Evolutionary conservation across 129 eudicot genomes (phyloP), one percentile per base, ranked within the genome.

Genomic region (Centrapalus pauciflorus): DNA sequence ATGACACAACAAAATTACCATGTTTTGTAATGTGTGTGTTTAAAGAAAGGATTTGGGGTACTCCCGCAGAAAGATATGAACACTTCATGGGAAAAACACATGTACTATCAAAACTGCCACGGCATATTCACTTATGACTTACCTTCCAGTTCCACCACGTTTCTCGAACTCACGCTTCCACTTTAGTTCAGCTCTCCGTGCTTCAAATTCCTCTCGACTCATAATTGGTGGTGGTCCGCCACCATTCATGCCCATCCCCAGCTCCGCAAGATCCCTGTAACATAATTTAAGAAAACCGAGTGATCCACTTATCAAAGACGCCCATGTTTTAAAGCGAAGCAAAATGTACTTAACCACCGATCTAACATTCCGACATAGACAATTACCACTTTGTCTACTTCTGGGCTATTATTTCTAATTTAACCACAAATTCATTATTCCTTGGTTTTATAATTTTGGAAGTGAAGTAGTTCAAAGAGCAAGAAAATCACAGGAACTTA

Each of bases 201-300:
- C 99, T 78, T 94, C 95, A 77, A 86, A 94, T 73, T 89, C 93
- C 81, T 86, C 90, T 34, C 95, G 77, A 57, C 94, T 84, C 95
- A 89, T 76, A 41, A 73, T 13, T 14, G 90, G 96, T 4, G 95
- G 87, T 56, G 86, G 95, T 2, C 93, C 89, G 38, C 92, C 79
- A 48, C 81, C 64, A 77, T 76, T 88, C 69, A 85, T 82, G 56
- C 95, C 99, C 95, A 78, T 82, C 11, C 91, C 95, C 61, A 82
- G 74, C 64, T 84, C 88, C 2, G 89, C 79, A 55, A 92, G 91
- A 72, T 93, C 96, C 86, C 99, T 93, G 76, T 5, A 34, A 28
- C 48, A 66, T 49, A 46, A n/a, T 6, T 55, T 45, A 54, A 10
- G 9, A 17, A 63, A 41, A 25, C 27, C 38, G 40, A 69, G 8